Evolutionary conservation across 2,329 filamentous ascomycete species (phyloP).

Genomic region (Fusarium veterinarium): DNA sequence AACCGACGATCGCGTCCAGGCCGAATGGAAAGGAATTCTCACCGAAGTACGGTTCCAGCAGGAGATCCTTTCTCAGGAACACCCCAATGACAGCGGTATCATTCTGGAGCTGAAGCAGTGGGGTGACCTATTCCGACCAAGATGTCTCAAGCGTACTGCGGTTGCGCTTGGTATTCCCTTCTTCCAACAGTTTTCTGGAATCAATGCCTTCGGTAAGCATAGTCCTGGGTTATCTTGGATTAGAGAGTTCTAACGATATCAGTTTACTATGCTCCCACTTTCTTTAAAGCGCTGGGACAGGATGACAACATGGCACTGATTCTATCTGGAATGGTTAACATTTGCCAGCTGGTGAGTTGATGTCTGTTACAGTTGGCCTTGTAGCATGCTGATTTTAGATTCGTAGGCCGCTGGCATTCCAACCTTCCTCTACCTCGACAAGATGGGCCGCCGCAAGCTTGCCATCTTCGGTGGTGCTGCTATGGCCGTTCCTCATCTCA

Average conservation of each 20-base stretch:
- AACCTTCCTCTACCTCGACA: constrained; percentile 46
- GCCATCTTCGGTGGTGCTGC: constrained; percentile 26
- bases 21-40: constrained; percentile 62
- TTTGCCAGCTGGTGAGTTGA: constrained; percentile 45
- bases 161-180: constrained; percentile 28
- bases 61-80: constrained; percentile 19
- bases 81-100: neutral
- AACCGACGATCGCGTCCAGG: constrained; percentile 56
- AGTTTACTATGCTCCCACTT: constrained; percentile 44
- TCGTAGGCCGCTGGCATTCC: constrained; percentile 33
- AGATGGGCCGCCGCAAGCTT: constrained; percentile 45
- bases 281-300: constrained; percentile 45
- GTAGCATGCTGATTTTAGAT: rapidly evolving
- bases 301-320: constrained; percentile 45
- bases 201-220: neutral
- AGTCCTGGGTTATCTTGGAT: rapidly evolving
- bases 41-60: constrained; percentile 61
- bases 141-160: neutral
- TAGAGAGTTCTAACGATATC: neutral
- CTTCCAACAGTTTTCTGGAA: constrained; percentile 37
- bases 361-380: neutral
- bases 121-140: constrained; percentile 3
- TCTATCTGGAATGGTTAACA: constrained; percentile 49
- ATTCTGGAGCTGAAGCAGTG: constrained; percentile 6
- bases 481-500: constrained; percentile 29